These are phyloP conservation scores for Triticum dicoccoides DNA, from an alignment of 176 grass and related monocot species.

Conservation along the genomic window DNA sequence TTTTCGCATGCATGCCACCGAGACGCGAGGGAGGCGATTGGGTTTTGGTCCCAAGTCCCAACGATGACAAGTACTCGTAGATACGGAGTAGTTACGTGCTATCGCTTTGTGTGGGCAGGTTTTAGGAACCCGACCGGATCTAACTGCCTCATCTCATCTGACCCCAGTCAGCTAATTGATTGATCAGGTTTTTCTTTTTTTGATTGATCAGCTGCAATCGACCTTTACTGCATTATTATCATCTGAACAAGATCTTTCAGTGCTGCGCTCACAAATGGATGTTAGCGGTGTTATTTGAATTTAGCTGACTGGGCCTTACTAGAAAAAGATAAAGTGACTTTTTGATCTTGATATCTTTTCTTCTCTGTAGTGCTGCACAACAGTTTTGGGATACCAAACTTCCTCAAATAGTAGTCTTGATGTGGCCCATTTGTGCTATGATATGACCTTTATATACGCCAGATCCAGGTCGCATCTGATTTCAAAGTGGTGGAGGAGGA, in stretches of 20 bases:
- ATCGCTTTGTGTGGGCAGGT: neutral
- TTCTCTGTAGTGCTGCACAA: too few species aligned
- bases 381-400: too few species aligned
- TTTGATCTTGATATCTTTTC: too few species aligned
- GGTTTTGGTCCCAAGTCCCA: neutral
- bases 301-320: neutral
- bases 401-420: too few species aligned
- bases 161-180: conserved; percentile 6
- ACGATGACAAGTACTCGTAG: neutral
- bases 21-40: neutral
- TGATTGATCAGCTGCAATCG: neutral
- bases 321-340: neutral
- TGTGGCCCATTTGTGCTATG: too few species aligned
- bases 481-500: too few species aligned
- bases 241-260: neutral
- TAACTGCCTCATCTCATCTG: neutral
- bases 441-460: too few species aligned
- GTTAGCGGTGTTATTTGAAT: neutral
- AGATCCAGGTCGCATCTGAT: too few species aligned
- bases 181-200: neutral
- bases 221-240: neutral
- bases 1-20: neutral
- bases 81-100: too few species aligned
- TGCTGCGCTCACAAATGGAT: neutral
- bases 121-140: conserved; percentile 13